Evolutionary conservation across 345 rosid species (phyloP), one percentile per base, ranked within the genome.

Genomic region (Fremontodendron californicum): DNA sequence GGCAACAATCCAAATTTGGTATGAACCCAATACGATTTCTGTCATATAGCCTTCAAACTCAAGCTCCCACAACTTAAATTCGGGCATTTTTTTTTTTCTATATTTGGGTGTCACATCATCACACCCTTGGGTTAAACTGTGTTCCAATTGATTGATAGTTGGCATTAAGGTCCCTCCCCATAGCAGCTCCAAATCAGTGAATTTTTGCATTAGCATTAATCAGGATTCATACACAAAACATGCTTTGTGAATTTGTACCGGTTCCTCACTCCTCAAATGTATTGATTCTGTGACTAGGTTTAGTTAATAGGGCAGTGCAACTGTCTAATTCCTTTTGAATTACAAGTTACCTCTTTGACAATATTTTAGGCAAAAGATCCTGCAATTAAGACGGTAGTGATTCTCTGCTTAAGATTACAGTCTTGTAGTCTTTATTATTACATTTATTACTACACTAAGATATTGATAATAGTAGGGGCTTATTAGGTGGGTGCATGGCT

Each of bases 401-500:
- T 49, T 71, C 74, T 49, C 60, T 71, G 74, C 6, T 29, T 48
- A 71, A 49, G 73, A 45, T 68, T 43, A 23, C 29, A 68, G 39
- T 45, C 35, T 19, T 37, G 27, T 18, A 23, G 27, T 71, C 60
- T 49, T 71, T 48, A 31, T 31, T 71, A 37, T 48, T 49, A 71
- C 74, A 71, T 49, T 71, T 71, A 71, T 71, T 71, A 71, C 42
- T 42, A 39, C 33, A 29, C 39, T 70, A 37, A 16, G 57, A 5
- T 46, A 69, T 27, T 25, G 57, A 45, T 69, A 46, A 27, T 29
- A 27, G 58, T 31, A 48, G 60, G 43, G 74, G 40, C 73, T 68
- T 45, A 25, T 18, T 71, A 71, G 60, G 74, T 49, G 23, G 13
- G 43, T 71, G 60, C 60, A 49, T 49, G 60, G 74, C 31, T 71